A percentile compares a stretch with the other conserved stretches of the same genome.
Conservation (phyloP, 768 basidiomycete species). For the Mycena vitilis region DNA sequence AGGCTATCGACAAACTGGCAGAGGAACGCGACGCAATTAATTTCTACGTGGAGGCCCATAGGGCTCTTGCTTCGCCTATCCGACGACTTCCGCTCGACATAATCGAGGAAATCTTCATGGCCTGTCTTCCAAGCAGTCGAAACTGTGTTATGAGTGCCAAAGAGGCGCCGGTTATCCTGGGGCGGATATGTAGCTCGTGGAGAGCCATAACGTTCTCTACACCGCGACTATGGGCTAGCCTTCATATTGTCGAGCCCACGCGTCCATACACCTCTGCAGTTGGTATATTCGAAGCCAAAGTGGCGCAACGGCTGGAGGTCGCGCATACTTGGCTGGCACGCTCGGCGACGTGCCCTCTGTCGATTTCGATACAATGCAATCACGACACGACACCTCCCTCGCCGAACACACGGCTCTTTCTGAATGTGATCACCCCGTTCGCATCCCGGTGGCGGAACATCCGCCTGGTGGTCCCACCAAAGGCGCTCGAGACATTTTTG, state of each 20-base stretch:
- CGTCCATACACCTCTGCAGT: not conserved
- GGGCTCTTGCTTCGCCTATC: conserved; percentile 2
- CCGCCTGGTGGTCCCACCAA: not conserved
- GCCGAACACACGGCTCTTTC: not conserved
- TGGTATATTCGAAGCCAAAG: conserved; percentile 2
- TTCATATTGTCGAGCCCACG: conserved; percentile 28
- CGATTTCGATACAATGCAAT: conserved; percentile 1
- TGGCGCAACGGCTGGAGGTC: conserved; percentile 21
- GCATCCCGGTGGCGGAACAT: conserved; percentile 12
- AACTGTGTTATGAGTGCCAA: conserved; percentile 34
- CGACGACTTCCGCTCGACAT: conserved; percentile 21
- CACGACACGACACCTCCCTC: not conserved
- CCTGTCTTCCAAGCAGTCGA: conserved; percentile 24
- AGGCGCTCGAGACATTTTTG: not conserved
- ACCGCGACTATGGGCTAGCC: conserved; percentile 42
- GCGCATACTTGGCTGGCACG: conserved; percentile 17
- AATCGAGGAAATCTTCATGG: conserved; percentile 24
- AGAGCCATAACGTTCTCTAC: conserved; percentile 39
- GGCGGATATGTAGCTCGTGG: conserved; percentile 46
- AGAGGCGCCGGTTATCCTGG: conserved; percentile 43
- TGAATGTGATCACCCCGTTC: not conserved
- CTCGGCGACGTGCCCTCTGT: conserved; percentile 1
- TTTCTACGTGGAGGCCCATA: conserved; percentile 12
- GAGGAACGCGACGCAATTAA: not conserved
- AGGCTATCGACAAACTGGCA: not conserved